Evolutionary conservation across 305 asterid species (phyloP).

Genomic region (Fraxinus sp.): DNA sequence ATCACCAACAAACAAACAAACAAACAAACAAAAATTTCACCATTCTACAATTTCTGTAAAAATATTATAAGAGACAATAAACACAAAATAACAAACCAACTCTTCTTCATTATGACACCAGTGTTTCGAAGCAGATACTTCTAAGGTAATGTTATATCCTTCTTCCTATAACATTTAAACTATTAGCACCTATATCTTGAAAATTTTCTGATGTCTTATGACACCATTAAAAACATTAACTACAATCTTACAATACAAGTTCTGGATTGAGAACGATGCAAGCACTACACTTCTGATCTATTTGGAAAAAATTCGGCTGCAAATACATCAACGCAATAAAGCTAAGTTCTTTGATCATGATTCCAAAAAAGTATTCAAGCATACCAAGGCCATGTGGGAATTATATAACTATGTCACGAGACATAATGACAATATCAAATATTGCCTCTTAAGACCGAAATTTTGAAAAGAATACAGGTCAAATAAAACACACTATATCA

Average conservation of each 20-base stretch:
- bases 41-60: too few relatives aligned
- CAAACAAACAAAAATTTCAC: too few relatives aligned
- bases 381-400: neutral
- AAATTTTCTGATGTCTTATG: neutral
- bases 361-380: neutral
- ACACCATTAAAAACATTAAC: neutral
- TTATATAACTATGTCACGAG: slow-evolving; percentile 1
- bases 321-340: slow-evolving; percentile 27
- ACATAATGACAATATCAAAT: neutral
- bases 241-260: neutral
- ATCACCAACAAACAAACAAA: too few relatives aligned
- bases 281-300: too few relatives aligned
- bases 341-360: slow-evolving; percentile 4
- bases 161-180: too few relatives aligned
- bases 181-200: neutral
- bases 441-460: neutral
- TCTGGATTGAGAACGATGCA: too few relatives aligned
- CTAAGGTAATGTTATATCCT: too few relatives aligned
- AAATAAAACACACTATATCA: neutral
- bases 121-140: too few relatives aligned
- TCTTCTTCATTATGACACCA: too few relatives aligned
- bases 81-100: too few relatives aligned
- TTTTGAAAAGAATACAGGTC: neutral
- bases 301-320: slow-evolving; percentile 46
- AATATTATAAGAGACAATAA: too few relatives aligned